Conservation (phyloP, 192 early-diverging fungal species). For the Globomyces pollinis-pini region DNA sequence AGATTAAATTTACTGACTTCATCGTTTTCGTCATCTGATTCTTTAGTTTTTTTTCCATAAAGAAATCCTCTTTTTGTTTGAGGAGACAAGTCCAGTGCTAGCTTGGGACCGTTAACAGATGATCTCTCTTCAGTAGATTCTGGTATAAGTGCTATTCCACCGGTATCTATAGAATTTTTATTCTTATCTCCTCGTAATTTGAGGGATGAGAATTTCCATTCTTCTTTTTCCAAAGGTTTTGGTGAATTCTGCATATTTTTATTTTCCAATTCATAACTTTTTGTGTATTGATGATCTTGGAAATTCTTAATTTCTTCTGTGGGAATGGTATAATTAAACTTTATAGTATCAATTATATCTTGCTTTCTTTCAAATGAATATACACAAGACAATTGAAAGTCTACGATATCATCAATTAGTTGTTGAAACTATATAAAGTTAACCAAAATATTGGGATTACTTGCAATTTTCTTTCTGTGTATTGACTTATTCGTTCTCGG, state of each 20-base stretch:
- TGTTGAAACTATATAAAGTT: conserved; percentile 24
- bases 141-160: no score
- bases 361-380: not conserved
- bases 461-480: conserved; percentile 18
- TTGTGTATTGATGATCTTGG: conserved; percentile 4
- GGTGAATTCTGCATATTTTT: no score
- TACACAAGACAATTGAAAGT: not conserved
- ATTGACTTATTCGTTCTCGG: conserved; percentile 15
- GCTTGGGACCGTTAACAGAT: no score
- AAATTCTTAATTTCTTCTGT: not conserved
- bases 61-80: not conserved
- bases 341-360: not conserved
- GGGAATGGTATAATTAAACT: not conserved
- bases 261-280: not conserved
- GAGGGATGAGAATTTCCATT: no score
- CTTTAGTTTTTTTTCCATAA: not conserved
- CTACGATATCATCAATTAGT: not conserved
- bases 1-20: not conserved
- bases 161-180: no score
- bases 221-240: no score
- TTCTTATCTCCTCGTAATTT: no score
- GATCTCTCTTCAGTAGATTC: no score
- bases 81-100: no score
- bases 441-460: no score
- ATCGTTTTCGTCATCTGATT: not conserved